Conservation (phyloP, 2,329 filamentous ascomycete species). For the Claviceps arundinis region DNA sequence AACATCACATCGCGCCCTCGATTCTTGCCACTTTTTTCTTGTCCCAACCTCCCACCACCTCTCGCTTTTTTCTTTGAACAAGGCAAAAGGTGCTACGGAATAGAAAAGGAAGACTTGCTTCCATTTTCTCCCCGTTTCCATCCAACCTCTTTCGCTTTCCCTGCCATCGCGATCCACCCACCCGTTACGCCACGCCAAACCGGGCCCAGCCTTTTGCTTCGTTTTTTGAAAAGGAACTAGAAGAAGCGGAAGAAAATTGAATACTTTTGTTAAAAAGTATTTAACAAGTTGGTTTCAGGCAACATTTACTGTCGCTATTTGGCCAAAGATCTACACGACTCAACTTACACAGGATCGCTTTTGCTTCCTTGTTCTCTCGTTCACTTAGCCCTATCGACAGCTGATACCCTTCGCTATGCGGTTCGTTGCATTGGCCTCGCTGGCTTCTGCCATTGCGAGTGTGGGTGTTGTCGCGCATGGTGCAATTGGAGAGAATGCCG, state of each 20-base stretch:
- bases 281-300: no score
- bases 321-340: no score
- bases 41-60: not conserved
- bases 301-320: no score
- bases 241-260: no score
- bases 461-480: not conserved
- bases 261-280: no score
- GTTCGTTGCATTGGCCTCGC: conserved; percentile 4
- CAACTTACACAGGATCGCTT: not conserved
- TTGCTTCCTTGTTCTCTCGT: not conserved
- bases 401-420: not conserved
- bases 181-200: not conserved
- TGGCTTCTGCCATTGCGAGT: conserved; percentile 5
- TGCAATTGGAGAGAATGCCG: not conserved
- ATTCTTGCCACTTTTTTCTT: not conserved
- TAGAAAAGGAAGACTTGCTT: not conserved
- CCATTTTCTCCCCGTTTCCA: not conserved
- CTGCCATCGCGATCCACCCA: not conserved
- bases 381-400: no score
- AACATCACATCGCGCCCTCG: not conserved
- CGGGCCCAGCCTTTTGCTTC: not conserved
- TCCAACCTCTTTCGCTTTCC: not conserved
- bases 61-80: not conserved
- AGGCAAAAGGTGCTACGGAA: not conserved
- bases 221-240: not conserved